Percentiles rank a stretch among this genome's conserved stretches.
These are phyloP conservation scores for Chaetoceros tenuissimus DNA, from an alignment of 108 stramenopile genomes.

Conservation along the genomic window DNA sequence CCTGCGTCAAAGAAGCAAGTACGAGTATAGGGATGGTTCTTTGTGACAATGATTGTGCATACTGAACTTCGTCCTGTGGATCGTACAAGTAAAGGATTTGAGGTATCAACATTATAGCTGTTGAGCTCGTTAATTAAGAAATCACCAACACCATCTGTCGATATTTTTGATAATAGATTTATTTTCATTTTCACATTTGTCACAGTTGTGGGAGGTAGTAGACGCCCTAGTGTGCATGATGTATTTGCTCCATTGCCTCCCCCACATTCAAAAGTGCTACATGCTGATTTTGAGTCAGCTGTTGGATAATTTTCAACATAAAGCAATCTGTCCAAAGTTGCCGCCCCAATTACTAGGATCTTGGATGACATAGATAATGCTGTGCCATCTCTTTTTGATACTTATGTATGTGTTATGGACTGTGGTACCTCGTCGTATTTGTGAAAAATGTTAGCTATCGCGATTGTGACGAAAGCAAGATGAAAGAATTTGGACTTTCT, in stretches of 20 bases:
- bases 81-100: conserved; percentile 23
- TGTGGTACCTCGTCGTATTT: no score
- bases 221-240: conserved; percentile 2
- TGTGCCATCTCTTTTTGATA: no score
- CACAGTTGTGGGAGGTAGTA: not conserved
- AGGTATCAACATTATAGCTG: conserved; percentile 18
- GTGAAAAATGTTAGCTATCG: no score
- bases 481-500: no score
- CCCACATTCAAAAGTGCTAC: conserved; percentile 35
- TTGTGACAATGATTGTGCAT: conserved; percentile 31
- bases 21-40: conserved; percentile 24
- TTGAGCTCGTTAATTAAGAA: conserved; percentile 19
- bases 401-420: no score
- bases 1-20: conserved; percentile 45
- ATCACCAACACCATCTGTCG: conserved; percentile 24
- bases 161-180: conserved; percentile 31
- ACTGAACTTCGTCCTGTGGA: conserved; percentile 17
- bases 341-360: conserved; percentile 37
- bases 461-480: no score
- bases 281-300: conserved; percentile 36
- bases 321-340: conserved; percentile 34
- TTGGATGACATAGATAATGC: no score
- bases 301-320: conserved; percentile 26
- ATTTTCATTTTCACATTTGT: conserved; percentile 5
- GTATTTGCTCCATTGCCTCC: conserved; percentile 51